Conservation (phyloP, 1,139 yeast species). For the Pneumocystis oryctolagi region DNA sequence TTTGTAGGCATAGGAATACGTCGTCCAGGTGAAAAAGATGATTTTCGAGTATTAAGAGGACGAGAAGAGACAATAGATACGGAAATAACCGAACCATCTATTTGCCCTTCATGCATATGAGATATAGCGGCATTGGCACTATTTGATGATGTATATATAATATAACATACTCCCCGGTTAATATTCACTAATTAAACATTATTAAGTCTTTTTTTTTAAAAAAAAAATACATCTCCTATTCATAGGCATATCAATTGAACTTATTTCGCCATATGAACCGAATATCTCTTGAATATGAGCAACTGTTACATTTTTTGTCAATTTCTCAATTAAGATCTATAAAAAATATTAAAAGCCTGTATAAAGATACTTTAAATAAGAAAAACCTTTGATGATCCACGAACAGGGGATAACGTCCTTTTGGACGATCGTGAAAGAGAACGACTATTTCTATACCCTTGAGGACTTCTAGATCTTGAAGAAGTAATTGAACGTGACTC, state of each 20-base stretch:
- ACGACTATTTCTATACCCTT: neutral
- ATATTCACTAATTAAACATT: conserved; percentile 4
- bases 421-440: neutral
- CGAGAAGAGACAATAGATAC: conserved; percentile 2
- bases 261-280: conserved; percentile 12
- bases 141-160: neutral
- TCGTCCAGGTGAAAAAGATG: neutral
- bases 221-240: conserved; percentile 5
- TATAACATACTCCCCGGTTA: conserved; percentile 4
- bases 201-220: neutral
- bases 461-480: neutral
- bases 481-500: neutral
- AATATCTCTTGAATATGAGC: conserved; percentile 15
- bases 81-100: conserved; percentile 2
- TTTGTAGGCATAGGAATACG: neutral
- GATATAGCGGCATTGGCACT: conserved; percentile 2
- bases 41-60: neutral
- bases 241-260: conserved; percentile 10
- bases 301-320: conserved; percentile 13
- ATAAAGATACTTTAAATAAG: neutral
- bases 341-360: conserved; percentile 22
- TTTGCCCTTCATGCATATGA: conserved; percentile 6
- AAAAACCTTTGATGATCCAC: neutral
- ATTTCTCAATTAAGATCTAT: conserved; percentile 14
- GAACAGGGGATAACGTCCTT: neutral